phyloP scores from a whole-genome alignment of 495 filamentous ascomycete genomes.

The Lasiosphaeris hirsuta region DNA sequence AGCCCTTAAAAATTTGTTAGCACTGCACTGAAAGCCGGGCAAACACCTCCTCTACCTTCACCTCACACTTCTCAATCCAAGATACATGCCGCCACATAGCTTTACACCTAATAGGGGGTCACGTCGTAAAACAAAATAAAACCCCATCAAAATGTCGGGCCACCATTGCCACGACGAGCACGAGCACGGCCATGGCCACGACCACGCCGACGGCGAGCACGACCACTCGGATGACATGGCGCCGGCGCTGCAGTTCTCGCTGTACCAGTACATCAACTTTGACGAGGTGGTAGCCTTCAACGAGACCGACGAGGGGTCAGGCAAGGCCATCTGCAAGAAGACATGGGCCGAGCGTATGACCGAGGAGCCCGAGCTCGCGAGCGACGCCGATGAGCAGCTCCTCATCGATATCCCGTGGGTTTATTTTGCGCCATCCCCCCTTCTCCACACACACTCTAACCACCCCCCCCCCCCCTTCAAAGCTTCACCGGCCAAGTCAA shows the following conservation, averaged over 20 bases:
- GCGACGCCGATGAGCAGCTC: slow-evolving; percentile 90
- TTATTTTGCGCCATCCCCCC: slow-evolving; percentile 12
- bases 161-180: slow-evolving; percentile 45
- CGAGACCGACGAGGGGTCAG: slow-evolving; percentile 64
- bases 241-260: slow-evolving; percentile 78
- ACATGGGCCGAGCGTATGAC: slow-evolving; percentile 79
- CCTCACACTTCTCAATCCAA: not conserved
- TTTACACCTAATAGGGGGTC: not conserved
- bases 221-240: slow-evolving; percentile 89
- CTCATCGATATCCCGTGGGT: slow-evolving; percentile 87
- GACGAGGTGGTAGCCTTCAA: slow-evolving; percentile 82
- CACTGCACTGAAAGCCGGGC: not conserved
- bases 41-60: slow-evolving; percentile 1
- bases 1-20: not conserved
- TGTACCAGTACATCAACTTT: slow-evolving; percentile 91
- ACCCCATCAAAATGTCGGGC: slow-evolving; percentile 36
- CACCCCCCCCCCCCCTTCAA: slow-evolving; percentile 2
- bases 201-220: slow-evolving; percentile 44
- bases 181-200: slow-evolving; percentile 26
- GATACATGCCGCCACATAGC: too few species aligned
- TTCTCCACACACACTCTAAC: not conserved
- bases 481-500: slow-evolving; percentile 94
- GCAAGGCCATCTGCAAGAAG: slow-evolving; percentile 77
- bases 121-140: not conserved
- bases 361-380: slow-evolving; percentile 68